Conservation (phyloP, 805 yeast genomes). For the Metschnikowia baotianmanensis region DNA sequence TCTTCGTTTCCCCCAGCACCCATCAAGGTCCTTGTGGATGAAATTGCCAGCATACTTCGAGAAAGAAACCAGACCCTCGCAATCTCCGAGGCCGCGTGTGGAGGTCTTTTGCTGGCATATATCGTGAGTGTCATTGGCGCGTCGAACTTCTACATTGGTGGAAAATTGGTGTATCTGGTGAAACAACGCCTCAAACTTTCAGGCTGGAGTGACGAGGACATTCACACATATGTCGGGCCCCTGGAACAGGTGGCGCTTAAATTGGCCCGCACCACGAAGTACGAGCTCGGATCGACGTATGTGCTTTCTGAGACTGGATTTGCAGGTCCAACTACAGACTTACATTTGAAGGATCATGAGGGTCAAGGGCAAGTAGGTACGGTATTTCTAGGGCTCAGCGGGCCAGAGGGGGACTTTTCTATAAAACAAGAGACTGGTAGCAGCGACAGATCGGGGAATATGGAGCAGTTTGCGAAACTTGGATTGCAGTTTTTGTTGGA, state of each 20-base stretch:
- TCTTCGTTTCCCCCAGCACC: constrained; percentile 60
- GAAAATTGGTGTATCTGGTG: constrained; percentile 75
- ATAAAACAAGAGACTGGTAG: constrained; percentile 44
- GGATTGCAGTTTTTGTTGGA: constrained; percentile 63
- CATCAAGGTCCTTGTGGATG: constrained; percentile 46
- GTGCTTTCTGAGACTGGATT: constrained; percentile 84
- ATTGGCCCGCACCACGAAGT: constrained; percentile 72
- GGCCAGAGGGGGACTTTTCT: constrained; percentile 58
- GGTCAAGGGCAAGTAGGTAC: constrained; percentile 51
- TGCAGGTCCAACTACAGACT: constrained; percentile 68
- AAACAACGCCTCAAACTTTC: constrained; percentile 69
- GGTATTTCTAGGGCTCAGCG: constrained; percentile 68
- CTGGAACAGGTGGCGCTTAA: constrained; percentile 70
- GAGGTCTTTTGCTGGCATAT: constrained; percentile 80
- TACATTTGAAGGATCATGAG: constrained; percentile 33
- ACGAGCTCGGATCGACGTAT: constrained; percentile 80
- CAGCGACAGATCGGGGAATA: constrained; percentile 59
- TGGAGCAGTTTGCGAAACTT: constrained; percentile 69
- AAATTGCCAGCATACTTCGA: constrained; percentile 57
- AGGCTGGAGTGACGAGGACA: constrained; percentile 77
- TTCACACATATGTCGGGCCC: constrained; percentile 76
- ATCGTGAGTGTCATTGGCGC: constrained; percentile 85
- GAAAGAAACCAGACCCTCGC: constrained; percentile 63
- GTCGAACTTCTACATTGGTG: constrained; percentile 78
- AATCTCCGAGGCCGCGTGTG: constrained; percentile 86